Base-by-base conservation (phyloP, 306 rosid genomes). In the Cucumis hystrix region DNA sequence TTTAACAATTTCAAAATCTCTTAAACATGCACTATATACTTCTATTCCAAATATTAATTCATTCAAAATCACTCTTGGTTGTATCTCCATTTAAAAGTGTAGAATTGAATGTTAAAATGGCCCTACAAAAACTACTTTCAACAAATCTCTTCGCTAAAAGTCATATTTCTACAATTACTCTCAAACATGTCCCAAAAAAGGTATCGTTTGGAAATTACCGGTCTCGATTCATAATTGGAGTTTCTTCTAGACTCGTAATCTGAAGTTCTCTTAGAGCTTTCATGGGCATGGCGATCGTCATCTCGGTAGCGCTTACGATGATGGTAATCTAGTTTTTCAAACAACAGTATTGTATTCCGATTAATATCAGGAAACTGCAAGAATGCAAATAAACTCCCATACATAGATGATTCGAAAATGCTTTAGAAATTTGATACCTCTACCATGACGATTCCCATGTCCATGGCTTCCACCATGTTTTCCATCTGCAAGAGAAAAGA, bases 171-270 rank as follows among this genome's bases (percentile, higher is more conserved):
- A 47, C 0, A 12, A 47, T 45, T 2, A 47, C 54, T 47, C 54
- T 47, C 17, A 52, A 52, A 16, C 7, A 16, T 52, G 20, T 52
- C 8, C 56, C 1, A 52, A 16, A 20, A 3, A 8, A 52, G 6
- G 20, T n/a, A 52, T 52, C 47, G 6, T 51, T 73, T 69, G 64
- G 63, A 85, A 79, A 61, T 82, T 92, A 92, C 97, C 87, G 86
- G 98, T 87, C 97, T 83, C 23, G 96, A 87, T 75, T 94, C 97
- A 6, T 81, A 89, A 83, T 94, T 91, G 67, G 96, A 57, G 83
- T 81, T 89, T 83, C 90, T 92, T 83, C 87, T 87, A 30, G 93
- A 80, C 64, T 94, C 97, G 72, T 83, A 81, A 84, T 89, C 92
- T n/a, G 93, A 87, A 37, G 76, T 77, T 79, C 95, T 85, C 88